These are phyloP conservation scores for Naematelia aurantialba DNA, from an alignment of 768 basidiomycete genomes.

Conservation along the genomic window DNA sequence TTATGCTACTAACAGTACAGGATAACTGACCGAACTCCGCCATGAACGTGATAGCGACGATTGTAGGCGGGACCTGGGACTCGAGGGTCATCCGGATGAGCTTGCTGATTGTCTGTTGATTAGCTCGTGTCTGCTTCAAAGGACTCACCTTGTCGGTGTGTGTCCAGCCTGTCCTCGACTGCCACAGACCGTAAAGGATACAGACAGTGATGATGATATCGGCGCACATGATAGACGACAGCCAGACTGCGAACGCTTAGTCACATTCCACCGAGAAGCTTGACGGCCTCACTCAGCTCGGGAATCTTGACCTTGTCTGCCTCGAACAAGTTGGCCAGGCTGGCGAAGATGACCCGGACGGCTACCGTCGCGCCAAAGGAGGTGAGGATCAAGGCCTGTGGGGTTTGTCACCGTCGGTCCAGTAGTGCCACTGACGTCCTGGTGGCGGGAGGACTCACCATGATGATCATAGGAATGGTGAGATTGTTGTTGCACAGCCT, in stretches of 20 bases:
- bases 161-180: conserved; percentile 34
- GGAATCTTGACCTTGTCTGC: conserved; percentile 13
- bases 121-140: conserved; percentile 5
- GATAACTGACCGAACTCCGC: conserved; percentile 25
- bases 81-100: conserved; percentile 28
- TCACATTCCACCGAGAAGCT: neutral
- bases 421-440: neutral
- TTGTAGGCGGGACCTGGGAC: conserved; percentile 28
- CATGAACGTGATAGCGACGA: conserved; percentile 27
- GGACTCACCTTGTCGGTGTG: conserved; percentile 27
- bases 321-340: conserved; percentile 14
- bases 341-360: conserved; percentile 21
- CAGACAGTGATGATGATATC: conserved; percentile 31
- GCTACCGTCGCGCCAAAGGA: conserved; percentile 16
- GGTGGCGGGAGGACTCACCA: conserved; percentile 7
- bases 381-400: conserved; percentile 8
- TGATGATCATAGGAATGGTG: conserved; percentile 10
- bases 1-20: neutral
- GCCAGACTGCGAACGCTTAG: conserved; percentile 16
- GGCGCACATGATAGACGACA: conserved; percentile 21
- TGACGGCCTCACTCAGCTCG: conserved; percentile 6
- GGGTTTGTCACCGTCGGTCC: too few species aligned
- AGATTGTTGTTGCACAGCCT: conserved; percentile 11
- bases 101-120: conserved; percentile 12
- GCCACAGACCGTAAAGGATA: conserved; percentile 23